Base-by-base conservation (phyloP, 805 yeast species). In the Brettanomyces custersianus region DNA sequence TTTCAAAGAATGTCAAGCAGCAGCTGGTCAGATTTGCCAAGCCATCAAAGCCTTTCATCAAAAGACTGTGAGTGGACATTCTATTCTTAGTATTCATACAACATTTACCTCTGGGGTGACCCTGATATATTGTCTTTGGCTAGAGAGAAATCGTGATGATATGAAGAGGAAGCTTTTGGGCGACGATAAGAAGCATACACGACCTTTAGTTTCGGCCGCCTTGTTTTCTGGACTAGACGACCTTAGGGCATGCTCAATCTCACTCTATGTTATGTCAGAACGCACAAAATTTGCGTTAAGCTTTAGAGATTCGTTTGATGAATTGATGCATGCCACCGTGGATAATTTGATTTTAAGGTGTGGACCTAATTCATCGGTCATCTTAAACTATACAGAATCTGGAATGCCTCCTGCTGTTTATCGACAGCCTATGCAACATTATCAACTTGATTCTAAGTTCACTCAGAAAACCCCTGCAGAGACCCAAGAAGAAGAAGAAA, bases 21-120 rank as follows among this genome's bases (percentile, higher is more conserved):
- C 81, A 18, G 81, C 83, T 1, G 84, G 83, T 20, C 80, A 75
- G 49, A 72, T 77, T 27, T 76, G 83, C 48, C 80, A 73, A 44
- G 59, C 76, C 19, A 73, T 75, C 50, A 74, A 76, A 43, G 74
- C 70, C 11, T 76, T 74, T 50, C 80, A 74, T 52, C 77, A 75
- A 47, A 72, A 69, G 45, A 74, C 81, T 0, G 72, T 71, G 2
- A 61, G 63, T 36, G 83, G 83, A 3, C 80, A 74, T 48, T 74
- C 82, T 1, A 75, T 79, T 0, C 68, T 79, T 22, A 77, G 80
- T 10, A 74, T 77, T 29, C 83, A 77, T 48, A 74, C 81, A 0
- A 75, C 73, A 9, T 77, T 77, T 49, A 76, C 74, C 34, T 82
- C 83, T 10, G 85, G 85, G 32, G 76, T 77, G 6, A 77, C 84